Evolutionary conservation across 257 asterid species (phyloP).

Genomic region (Petunia secreta): DNA sequence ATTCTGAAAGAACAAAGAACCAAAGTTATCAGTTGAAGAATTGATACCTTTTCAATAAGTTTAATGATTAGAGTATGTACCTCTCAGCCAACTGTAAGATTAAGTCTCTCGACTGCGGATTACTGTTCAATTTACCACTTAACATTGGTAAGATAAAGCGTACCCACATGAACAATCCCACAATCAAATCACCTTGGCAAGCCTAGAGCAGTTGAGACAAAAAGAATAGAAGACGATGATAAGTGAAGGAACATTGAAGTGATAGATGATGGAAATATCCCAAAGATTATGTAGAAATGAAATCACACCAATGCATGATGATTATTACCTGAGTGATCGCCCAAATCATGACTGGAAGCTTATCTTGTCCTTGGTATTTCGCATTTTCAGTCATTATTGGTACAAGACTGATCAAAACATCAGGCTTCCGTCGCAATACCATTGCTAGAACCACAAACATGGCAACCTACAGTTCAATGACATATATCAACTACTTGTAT

Average conservation of each 20-base stretch:
- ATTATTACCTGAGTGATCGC: conserved; percentile 63
- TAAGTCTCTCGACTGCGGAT: conserved; percentile 73
- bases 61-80: conserved; percentile 35
- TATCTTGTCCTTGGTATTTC: conserved; percentile 81
- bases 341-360: conserved; percentile 71
- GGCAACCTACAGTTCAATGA: conserved; percentile 61
- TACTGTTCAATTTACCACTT: conserved; percentile 73
- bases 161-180: conserved; percentile 75
- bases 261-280: conserved; percentile 11
- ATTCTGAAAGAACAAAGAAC: conserved; percentile 47
- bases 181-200: conserved; percentile 71
- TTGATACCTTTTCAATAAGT: background rate
- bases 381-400: conserved; percentile 61
- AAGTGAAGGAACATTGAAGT: conserved; percentile 3
- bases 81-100: conserved; percentile 85
- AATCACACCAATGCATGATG: background rate
- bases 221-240: conserved; percentile 19
- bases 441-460: conserved; percentile 68
- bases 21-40: background rate
- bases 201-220: conserved; percentile 47
- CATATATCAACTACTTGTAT: background rate
- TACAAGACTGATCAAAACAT: conserved; percentile 53
- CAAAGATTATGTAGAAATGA: background rate
- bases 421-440: conserved; percentile 82
- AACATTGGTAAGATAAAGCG: conserved; percentile 67